Base-by-base conservation (phyloP, 108 stramenopile species). In the Parietichytrium sp. region DNA sequence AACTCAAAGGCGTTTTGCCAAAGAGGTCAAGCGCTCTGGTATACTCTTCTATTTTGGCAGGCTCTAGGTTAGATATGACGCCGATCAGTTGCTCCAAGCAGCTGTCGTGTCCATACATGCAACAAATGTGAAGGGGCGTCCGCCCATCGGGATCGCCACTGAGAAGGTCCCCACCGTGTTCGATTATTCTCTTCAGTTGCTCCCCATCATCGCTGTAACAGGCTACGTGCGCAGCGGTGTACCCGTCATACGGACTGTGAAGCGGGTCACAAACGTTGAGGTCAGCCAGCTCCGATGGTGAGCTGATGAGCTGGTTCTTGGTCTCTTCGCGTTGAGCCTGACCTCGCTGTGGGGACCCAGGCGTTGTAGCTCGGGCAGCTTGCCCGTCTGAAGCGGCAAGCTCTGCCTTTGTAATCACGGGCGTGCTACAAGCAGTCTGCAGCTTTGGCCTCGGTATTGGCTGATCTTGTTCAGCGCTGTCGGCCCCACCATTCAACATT, bases 221-320 rank as follows among this genome's bases (percentile, higher is more conserved):
- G 45, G 61, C 61, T 42, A 72, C 45, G 61, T 72, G 61, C 13
- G 61, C 61, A 6, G 61, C 61, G 8, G 61, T 72, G 61, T 72
- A 72, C 6, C 61, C 61, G 10, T 72, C 61, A 42, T 72, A 72
- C 23, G 61, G 33, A 7, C 38, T 45, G 23, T 36, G 38, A 25
- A 72, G 61, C 61, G 38, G 45, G 45, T 72, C 61, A 10, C 13
- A 10, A 15, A 45, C 61, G 6, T 72, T 1, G n/a, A n/a, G n/a
- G n/a, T n/a, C n/a, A n/a, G n/a, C n/a, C n/a, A n/a, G n/a, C n/a
- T n/a, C n/a, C n/a, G n/a, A n/a, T n/a, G n/a, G n/a, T n/a, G n/a
- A n/a, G n/a, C n/a, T n/a, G n/a, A n/a, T n/a, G n/a, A n/a, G n/a
- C n/a, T n/a, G n/a, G n/a, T n/a, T n/a, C n/a, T n/a, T n/a, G n/a